Base-by-base conservation (phyloP, 2,329 filamentous ascomycete genomes). In the Aureobasidium sp. region DNA sequence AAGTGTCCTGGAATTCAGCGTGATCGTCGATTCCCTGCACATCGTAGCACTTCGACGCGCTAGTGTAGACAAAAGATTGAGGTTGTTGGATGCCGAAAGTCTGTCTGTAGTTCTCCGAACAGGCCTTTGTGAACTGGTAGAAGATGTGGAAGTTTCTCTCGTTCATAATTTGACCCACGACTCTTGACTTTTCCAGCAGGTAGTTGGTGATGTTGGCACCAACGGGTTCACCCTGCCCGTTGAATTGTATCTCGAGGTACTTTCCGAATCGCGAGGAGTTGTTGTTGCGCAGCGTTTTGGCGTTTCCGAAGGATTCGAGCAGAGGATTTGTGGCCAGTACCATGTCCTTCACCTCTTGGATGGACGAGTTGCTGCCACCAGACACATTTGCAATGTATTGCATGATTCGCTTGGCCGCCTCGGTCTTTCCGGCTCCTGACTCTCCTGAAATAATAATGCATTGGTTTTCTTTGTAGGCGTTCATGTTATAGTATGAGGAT, bases 141-240 rank as follows among this genome's bases (percentile, higher is more conserved):
- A 99, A 99, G 70, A 99, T 97, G 77, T 99, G 94, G 76, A 99
- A 99, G 77, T 96, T 97, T 68, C 94, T 86, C 81, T 99, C 94
- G 74, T 97, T 96, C 63, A 79, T 81, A 68, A 97, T 97, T 78
- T 97, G 94, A 16, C 93, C 91, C 10, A 96, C 91, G 21, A 99
- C 94, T 78, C 94, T 84, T 52, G 90, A 87, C 80, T 97, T 97
- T 75, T 99, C 94, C 59, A 99, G 82, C 29, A 99, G 81, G 72
- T 99, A 99, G 75, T 99, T 99, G 72, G 93, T 97, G 76, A 99
- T 97, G 75, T 96, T 94, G 64, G 94, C 94, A 69, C 94, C 94
- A 11, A 97, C 87, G 0, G 94, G 94, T 75, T 97, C 93, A 66
- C 93, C 93, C 66, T 90, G 85, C 44, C 82, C 74, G 74, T 97